A percentile compares a stretch with the other conserved stretches of the same genome.
Conservation (phyloP, 164 flowering plant species). For the Saururus chinensis region DNA sequence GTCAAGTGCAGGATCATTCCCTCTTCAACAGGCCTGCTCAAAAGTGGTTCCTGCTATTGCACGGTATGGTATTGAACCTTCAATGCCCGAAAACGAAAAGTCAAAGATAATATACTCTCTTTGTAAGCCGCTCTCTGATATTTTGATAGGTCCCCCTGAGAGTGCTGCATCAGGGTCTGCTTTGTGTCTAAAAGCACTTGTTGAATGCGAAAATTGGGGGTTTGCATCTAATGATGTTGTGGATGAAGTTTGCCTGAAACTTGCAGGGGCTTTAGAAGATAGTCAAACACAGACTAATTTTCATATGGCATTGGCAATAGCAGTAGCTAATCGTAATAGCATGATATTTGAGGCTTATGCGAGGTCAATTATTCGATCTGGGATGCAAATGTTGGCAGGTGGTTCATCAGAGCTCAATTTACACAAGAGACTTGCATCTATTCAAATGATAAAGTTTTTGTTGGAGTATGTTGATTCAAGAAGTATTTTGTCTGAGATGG, state of each 20-base stretch:
- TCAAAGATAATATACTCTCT: slow-evolving; percentile 57
- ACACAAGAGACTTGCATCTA: slow-evolving; percentile 67
- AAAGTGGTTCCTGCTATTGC: slow-evolving; percentile 95
- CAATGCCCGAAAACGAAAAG: slow-evolving; percentile 63
- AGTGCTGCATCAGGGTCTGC: slow-evolving; percentile 83
- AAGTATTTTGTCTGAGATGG: slow-evolving; percentile 68
- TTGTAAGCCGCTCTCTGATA: slow-evolving; percentile 73
- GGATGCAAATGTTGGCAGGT: slow-evolving; percentile 42
- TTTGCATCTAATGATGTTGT: slow-evolving; percentile 78
- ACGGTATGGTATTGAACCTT: slow-evolving; percentile 68
- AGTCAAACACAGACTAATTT: slow-evolving; percentile 57
- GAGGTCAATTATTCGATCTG: slow-evolving; percentile 62
- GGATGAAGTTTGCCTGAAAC: slow-evolving; percentile 72
- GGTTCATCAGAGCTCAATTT: slow-evolving; percentile 61
- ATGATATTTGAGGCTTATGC: slow-evolving; percentile 74
- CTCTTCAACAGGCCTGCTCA: too few relatives aligned
- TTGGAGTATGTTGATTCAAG: slow-evolving; percentile 72
- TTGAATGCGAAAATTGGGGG: slow-evolving; percentile 26
- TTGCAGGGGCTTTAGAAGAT: slow-evolving; percentile 71
- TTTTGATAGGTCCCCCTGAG: slow-evolving; percentile 63
- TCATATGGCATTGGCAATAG: slow-evolving; percentile 76
- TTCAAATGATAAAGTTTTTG: slow-evolving; percentile 82
- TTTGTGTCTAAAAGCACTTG: slow-evolving; percentile 10
- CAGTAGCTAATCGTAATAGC: slow-evolving; percentile 67
- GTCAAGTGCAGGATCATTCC: slow-evolving; percentile 77